Conservation (phyloP, 2,329 filamentous ascomycete species). For the Helicocarpus griseus region DNA sequence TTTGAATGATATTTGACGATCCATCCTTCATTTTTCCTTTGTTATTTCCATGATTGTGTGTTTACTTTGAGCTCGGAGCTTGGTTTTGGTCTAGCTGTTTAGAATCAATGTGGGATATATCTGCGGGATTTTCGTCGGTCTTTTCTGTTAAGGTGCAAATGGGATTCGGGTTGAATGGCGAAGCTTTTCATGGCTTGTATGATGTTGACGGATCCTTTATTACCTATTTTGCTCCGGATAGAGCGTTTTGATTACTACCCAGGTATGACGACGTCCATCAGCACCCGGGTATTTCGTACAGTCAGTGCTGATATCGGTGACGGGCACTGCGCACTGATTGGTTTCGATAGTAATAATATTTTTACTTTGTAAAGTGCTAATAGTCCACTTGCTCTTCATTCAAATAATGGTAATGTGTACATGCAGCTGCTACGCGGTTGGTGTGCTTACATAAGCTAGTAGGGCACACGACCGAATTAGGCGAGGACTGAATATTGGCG, state of each 20-base stretch:
- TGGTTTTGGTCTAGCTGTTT: conserved; percentile 2
- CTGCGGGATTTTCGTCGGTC: not conserved
- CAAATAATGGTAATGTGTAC: no score
- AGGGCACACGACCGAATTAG: conserved; percentile 23
- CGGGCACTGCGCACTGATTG: not conserved
- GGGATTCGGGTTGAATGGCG: conserved; percentile 2
- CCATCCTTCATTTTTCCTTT: conserved; percentile 1
- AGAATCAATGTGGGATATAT: conserved; percentile 2
- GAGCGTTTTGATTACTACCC: not conserved
- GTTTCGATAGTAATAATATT: not conserved
- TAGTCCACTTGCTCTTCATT: no score
- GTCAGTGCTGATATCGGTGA: not conserved
- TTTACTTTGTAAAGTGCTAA: not conserved
- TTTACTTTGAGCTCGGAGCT: not conserved
- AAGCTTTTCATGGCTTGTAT: not conserved
- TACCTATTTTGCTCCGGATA: not conserved
- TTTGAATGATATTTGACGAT: not conserved
- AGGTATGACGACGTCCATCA: not conserved
- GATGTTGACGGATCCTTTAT: not conserved
- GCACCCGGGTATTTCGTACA: not conserved
- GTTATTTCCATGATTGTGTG: not conserved
- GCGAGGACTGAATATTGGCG: conserved; percentile 4
- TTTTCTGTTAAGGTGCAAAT: conserved; percentile 1
- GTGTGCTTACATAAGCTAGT: conserved; percentile 11
- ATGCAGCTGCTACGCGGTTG: not conserved